phyloP scores from a whole-genome alignment of 2,329 filamentous ascomycete species.

The Orbilia oligospora region DNA sequence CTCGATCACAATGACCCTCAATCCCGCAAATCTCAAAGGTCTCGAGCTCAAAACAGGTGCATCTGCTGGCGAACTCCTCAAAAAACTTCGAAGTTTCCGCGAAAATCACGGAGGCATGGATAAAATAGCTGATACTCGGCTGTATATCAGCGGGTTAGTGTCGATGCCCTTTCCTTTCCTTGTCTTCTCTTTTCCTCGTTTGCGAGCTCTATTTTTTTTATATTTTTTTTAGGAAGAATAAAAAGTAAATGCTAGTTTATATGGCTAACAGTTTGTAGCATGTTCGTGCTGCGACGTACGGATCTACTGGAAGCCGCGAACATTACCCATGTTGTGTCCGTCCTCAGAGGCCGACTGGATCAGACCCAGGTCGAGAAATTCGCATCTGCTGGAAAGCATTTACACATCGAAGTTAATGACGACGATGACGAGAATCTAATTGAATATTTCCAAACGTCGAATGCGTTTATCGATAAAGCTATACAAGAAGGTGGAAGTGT shows the following conservation, averaged over 20 bases:
- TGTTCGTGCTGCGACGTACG: slow-evolving; percentile 82
- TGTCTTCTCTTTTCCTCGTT: slow-evolving; percentile 1
- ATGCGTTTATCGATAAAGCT: slow-evolving; percentile 85
- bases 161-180: slow-evolving; percentile 9
- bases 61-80: slow-evolving; percentile 66
- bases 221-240: not conserved
- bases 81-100: slow-evolving; percentile 51
- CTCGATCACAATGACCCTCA: slow-evolving; percentile 33
- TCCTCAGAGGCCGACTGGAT: slow-evolving; percentile 76
- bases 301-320: slow-evolving; percentile 78
- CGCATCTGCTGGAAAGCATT: slow-evolving; percentile 71
- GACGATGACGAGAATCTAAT: slow-evolving; percentile 89
- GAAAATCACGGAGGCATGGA: slow-evolving; percentile 73
- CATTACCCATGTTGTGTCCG: slow-evolving; percentile 93
- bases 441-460: slow-evolving; percentile 81
- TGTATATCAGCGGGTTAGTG: slow-evolving; percentile 84
- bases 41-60: slow-evolving; percentile 63
- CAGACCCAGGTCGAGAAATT: slow-evolving; percentile 74
- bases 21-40: slow-evolving; percentile 22
- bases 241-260: too few relatives aligned
- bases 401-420: slow-evolving; percentile 89
- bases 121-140: slow-evolving; percentile 77
- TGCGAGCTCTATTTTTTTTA: not conserved
- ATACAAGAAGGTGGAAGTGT: slow-evolving; percentile 74
- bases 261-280: slow-evolving; percentile 69